Evolutionary conservation across 2,329 filamentous ascomycete genomes (phyloP).

Genomic region (Colletotrichum tofieldiae): DNA sequence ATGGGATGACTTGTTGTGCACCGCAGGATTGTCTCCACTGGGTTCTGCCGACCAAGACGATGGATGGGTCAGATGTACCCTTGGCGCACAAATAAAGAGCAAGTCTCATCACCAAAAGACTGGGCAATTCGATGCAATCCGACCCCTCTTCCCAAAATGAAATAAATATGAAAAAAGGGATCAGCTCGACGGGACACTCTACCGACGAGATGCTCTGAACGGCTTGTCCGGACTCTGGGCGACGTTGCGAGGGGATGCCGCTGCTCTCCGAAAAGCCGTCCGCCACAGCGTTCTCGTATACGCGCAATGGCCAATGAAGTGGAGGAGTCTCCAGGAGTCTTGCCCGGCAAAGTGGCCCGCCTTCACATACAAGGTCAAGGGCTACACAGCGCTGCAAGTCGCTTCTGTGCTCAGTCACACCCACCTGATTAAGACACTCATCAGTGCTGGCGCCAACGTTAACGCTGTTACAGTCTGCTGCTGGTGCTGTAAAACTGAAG

Average conservation of each 20-base stretch:
- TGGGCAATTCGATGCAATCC: no score
- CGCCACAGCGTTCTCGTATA: not conserved
- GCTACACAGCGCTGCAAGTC: not conserved
- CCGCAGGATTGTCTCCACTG: not conserved
- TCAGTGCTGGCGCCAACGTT: not conserved
- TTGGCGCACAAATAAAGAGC: not conserved
- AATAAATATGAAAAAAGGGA: no score
- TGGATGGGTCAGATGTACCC: not conserved
- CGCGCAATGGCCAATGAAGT: not conserved
- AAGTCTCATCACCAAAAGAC: not conserved
- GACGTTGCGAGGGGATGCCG: not conserved
- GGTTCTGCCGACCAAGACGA: not conserved
- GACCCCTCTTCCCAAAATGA: not conserved
- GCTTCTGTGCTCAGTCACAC: not conserved
- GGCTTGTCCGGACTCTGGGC: not conserved
- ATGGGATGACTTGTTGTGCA: conserved; percentile 4
- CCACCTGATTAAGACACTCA: not conserved
- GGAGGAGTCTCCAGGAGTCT: not conserved
- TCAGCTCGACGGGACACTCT: not conserved
- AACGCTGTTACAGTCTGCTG: not conserved
- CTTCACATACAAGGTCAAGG: not conserved
- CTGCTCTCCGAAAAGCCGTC: not conserved
- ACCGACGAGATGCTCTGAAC: not conserved
- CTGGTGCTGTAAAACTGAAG: not conserved
- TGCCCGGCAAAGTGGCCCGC: not conserved